phyloP scores from a whole-genome alignment of 2,329 filamentous ascomycete genomes.

The Xylogone sp. region DNA sequence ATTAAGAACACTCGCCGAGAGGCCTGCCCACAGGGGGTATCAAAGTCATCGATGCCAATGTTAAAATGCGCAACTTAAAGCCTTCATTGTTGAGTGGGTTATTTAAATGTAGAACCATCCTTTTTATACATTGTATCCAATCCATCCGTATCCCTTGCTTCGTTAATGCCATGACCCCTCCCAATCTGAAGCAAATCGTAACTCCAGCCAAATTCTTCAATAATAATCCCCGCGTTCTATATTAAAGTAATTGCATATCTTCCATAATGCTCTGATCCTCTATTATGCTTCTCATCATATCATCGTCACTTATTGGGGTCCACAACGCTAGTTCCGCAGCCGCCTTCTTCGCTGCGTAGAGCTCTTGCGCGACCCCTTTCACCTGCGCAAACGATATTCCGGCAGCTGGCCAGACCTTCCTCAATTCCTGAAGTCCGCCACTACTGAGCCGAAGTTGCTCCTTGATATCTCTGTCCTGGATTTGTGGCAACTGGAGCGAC shows the following conservation, averaged over 20 bases:
- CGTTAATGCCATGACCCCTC: too few relatives aligned
- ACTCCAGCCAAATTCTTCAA: too few relatives aligned
- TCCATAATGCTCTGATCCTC: slow-evolving; percentile 28
- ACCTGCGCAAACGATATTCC: slow-evolving; percentile 72
- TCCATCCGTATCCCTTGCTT: too few relatives aligned
- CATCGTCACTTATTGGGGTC: slow-evolving; percentile 22
- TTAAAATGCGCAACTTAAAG: too few relatives aligned
- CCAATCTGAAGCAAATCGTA: too few relatives aligned
- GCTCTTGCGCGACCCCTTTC: slow-evolving; percentile 73
- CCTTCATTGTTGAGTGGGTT: too few relatives aligned
- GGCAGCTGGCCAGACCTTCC: slow-evolving; percentile 25
- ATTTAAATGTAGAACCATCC: too few relatives aligned
- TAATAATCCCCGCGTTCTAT: not conserved
- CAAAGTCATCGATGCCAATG: too few relatives aligned
- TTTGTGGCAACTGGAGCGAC: slow-evolving; percentile 35
- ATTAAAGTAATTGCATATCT: slow-evolving; percentile 6
- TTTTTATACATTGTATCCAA: too few relatives aligned
- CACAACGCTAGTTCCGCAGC: slow-evolving; percentile 24
- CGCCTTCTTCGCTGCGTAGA: slow-evolving; percentile 39
- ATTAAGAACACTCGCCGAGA: too few relatives aligned
- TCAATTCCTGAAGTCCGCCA: slow-evolving; percentile 24
- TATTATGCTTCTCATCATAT: slow-evolving; percentile 25
- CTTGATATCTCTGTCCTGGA: slow-evolving; percentile 61
- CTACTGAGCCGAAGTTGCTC: slow-evolving; percentile 75
- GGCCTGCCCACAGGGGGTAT: too few relatives aligned